Percentiles rank a stretch among this genome's conserved stretches.
phyloP scores from a whole-genome alignment of 148 eudicot genomes.

The Talinum fruticosum region DNA sequence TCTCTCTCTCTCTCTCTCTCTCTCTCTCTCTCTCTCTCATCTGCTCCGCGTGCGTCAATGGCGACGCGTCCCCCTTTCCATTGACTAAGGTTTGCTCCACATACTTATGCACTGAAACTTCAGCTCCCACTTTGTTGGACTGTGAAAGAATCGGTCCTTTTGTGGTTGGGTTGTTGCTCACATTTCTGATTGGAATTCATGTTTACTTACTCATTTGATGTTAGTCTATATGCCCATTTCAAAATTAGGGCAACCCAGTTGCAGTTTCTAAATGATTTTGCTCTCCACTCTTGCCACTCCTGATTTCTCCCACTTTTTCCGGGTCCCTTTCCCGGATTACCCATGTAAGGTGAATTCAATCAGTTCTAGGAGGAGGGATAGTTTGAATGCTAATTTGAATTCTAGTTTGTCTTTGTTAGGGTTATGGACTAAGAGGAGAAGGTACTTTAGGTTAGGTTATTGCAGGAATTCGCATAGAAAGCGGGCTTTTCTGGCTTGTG shows the following conservation, averaged over 20 bases:
- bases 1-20: background rate
- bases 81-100: constrained; percentile 8
- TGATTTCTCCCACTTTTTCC: constrained; percentile 22
- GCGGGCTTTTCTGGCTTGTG: constrained; percentile 35
- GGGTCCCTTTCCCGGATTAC: constrained; percentile 25
- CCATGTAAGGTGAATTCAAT: constrained; percentile 31
- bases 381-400: constrained; percentile 14
- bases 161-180: background rate
- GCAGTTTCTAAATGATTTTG: constrained; percentile 39
- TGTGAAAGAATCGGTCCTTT: no score
- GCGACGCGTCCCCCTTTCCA: background rate
- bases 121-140: background rate
- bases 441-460: constrained; percentile 18
- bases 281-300: constrained; percentile 22
- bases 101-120: background rate
- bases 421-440: constrained; percentile 23
- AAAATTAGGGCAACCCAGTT: constrained; percentile 28
- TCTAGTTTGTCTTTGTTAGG: constrained; percentile 23
- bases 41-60: background rate
- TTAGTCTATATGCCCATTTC: constrained; percentile 24
- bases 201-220: constrained; percentile 31
- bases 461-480: constrained; percentile 10
- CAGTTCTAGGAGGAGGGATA: background rate
- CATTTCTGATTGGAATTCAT: constrained; percentile 16
- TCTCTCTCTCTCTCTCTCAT: background rate